Percentiles rank a stretch among this genome's conserved stretches.
Evolutionary conservation across 2,329 filamentous ascomycete genomes (phyloP).

Genomic region (Trichoderma cornu-damae): DNA sequence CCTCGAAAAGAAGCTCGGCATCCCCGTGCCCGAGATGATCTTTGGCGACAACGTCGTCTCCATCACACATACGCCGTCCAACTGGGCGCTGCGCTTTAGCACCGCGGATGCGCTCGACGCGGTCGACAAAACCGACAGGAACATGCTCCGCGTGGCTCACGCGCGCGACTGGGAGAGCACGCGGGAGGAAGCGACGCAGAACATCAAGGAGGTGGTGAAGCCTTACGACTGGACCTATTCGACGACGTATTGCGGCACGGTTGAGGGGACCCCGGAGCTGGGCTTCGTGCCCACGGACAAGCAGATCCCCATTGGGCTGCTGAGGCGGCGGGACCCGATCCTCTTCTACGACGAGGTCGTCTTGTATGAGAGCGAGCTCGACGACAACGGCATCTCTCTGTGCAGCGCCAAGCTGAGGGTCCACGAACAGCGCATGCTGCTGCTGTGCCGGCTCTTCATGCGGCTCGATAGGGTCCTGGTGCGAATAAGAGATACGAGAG

Average conservation of each 20-base stretch:
- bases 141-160: conserved; percentile 91
- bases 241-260: conserved; percentile 75
- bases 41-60: conserved; percentile 89
- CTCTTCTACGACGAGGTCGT: conserved; percentile 95
- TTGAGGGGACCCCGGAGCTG: conserved; percentile 27
- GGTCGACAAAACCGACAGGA: conserved; percentile 88
- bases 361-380: conserved; percentile 94
- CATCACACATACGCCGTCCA: conserved; percentile 66
- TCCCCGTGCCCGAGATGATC: conserved; percentile 96
- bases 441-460: conserved; percentile 87
- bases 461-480: conserved; percentile 85
- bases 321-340: conserved; percentile 87
- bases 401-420: conserved; percentile 87
- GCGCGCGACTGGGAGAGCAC: conserved; percentile 74
- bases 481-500: conserved; percentile 78
- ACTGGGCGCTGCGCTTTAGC: conserved; percentile 76
- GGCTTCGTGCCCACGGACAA: conserved; percentile 31
- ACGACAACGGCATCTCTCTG: conserved; percentile 92
- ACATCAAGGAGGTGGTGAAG: conserved; percentile 89
- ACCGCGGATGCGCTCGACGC: conserved; percentile 81
- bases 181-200: conserved; percentile 70
- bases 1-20: conserved; percentile 72
- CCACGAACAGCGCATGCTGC: conserved; percentile 80
- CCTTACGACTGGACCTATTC: conserved; percentile 99
- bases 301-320: conserved; percentile 75